Base-by-base conservation (phyloP, 169 alveolate species). In the Theileria equi region DNA sequence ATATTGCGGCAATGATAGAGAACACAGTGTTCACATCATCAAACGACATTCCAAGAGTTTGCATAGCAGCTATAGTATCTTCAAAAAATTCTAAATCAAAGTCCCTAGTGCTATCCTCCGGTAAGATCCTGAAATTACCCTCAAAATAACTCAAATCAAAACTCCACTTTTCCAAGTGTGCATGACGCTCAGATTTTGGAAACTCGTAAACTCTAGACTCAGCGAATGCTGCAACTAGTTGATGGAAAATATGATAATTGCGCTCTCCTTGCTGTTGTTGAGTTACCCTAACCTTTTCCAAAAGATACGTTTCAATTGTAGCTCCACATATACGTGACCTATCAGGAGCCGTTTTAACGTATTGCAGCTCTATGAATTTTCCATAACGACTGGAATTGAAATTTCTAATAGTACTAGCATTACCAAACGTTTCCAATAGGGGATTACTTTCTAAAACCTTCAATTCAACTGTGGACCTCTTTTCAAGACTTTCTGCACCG, bases 401-500 rank as follows among this genome's bases (percentile, higher is more conserved):
- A 80, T 97, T 97, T 60, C 97, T 89, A 28, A 94, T 69, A 2
- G 99, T 95, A 73, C 92, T 91, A 0, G 99, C 99, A 88, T 98
- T 98, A 1, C 99, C 99, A 85, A 98, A 95, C 5, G 99, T 98
- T 84, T 98, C 99, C 66, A 97, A 88, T 23, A 98, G 79, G 1
- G 99, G 99, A 82, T 98, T 98, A 38, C 98, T 92, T 81, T 96
- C 98, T 41, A 98, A 78, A 29, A 96, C 97, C 71, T 95, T 92
- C 5, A 78, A 69, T 81, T 92, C 96, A 26, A 90, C 89, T 38
- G 69, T 71, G 25, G 90, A 79, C 44, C 67, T 80, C 35, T 71
- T 76, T 43, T 73, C 77, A 17, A 69, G 31, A 19, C 79, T 67
- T 16, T 82, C 88, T 13, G 91, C 80, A 16, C 96, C 96, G 8